phyloP scores from a whole-genome alignment of 345 rosid species.

The Noccaea bulbosa region DNA sequence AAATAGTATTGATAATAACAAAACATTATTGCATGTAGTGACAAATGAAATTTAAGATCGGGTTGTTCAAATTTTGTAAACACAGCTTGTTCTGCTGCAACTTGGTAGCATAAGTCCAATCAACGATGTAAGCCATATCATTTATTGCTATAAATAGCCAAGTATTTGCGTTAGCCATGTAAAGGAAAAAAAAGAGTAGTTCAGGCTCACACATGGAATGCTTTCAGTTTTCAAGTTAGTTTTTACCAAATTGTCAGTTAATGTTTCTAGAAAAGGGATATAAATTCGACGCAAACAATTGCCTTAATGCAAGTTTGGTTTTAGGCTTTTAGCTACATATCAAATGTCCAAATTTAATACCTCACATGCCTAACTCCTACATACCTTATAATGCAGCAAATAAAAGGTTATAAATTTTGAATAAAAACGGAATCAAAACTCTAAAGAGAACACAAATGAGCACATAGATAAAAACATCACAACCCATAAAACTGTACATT shows the following conservation, averaged over 20 bases:
- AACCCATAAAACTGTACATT: conserved; percentile 24
- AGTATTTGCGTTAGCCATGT: neutral
- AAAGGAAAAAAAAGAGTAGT: neutral
- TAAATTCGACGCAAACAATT: too few species aligned
- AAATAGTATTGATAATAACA: neutral
- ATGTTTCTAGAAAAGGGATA: too few species aligned
- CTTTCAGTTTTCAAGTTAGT: neutral
- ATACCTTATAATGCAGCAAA: too few species aligned
- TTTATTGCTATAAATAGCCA: neutral
- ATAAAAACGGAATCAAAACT: neutral
- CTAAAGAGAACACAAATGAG: conserved; percentile 10
- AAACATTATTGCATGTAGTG: neutral
- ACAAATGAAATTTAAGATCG: neutral
- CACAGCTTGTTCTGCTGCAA: conserved; percentile 6
- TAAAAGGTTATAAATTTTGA: too few species aligned
- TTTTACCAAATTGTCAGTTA: neutral
- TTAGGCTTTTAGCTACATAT: conserved; percentile 3
- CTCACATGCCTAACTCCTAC: too few species aligned
- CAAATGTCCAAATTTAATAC: neutral
- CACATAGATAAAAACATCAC: conserved; percentile 4
- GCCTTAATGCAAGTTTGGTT: neutral
- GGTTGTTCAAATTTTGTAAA: neutral
- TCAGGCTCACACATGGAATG: conserved; percentile 7
- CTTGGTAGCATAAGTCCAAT: conserved; percentile 24
- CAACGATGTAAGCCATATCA: neutral